phyloP scores from a whole-genome alignment of 139 green algal genomes.

The Tetratostichococcus sp. region DNA sequence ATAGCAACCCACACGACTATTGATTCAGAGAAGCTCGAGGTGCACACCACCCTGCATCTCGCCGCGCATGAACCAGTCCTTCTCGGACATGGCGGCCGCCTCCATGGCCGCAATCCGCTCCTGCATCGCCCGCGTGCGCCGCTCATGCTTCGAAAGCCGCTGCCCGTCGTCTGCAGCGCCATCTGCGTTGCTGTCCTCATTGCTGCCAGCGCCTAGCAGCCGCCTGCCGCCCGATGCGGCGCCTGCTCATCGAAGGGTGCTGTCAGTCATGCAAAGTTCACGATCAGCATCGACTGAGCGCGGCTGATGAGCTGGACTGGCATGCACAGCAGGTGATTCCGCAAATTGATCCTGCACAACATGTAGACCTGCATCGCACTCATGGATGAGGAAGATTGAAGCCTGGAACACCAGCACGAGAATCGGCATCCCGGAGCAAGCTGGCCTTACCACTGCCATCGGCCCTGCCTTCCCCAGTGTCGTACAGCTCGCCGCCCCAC shows the following conservation, averaged over 20 bases:
- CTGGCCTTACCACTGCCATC: too few relatives aligned
- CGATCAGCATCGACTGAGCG: too few relatives aligned
- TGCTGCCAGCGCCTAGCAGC: neutral
- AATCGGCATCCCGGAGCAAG: too few relatives aligned
- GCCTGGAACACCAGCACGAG: too few relatives aligned
- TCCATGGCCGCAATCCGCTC: slow-evolving; percentile 72
- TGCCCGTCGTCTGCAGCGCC: neutral
- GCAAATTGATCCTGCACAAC: too few relatives aligned
- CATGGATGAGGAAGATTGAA: too few relatives aligned
- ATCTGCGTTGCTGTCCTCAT: neutral
- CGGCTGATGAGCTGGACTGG: neutral
- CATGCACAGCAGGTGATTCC: too few relatives aligned
- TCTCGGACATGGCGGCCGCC: slow-evolving; percentile 60
- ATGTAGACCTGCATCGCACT: too few relatives aligned
- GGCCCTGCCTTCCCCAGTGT: neutral
- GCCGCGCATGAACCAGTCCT: slow-evolving; percentile 77
- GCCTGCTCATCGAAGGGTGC: too few relatives aligned
- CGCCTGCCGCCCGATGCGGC: neutral
- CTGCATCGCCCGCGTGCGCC: slow-evolving; percentile 39
- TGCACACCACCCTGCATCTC: slow-evolving; percentile 65
- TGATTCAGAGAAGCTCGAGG: too few relatives aligned
- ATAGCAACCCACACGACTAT: too few relatives aligned
- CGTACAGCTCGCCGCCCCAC: neutral
- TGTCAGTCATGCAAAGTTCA: too few relatives aligned
- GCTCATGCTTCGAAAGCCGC: slow-evolving; percentile 62